Conservation (phyloP, 352 stramenopile species). For the Phytophthora megakarya region DNA sequence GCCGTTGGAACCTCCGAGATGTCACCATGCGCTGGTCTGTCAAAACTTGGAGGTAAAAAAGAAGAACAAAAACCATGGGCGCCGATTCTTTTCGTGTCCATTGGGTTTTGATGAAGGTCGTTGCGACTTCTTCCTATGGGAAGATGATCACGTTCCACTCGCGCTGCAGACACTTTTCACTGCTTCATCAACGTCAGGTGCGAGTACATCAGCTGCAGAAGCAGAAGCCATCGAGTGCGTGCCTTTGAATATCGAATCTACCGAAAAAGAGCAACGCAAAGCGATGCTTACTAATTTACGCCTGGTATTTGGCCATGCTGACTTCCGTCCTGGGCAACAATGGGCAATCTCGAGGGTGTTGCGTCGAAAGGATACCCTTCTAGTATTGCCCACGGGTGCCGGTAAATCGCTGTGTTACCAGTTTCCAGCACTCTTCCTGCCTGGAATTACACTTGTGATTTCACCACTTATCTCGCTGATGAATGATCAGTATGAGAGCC, state of each 20-base stretch:
- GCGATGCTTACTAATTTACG: conserved; percentile 72
- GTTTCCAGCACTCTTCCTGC: conserved; percentile 84
- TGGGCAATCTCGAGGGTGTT: conserved; percentile 87
- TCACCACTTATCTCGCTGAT: conserved; percentile 94
- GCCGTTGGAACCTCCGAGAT: conserved; percentile 49
- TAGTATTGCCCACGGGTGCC: conserved; percentile 97
- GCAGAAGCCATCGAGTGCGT: conserved; percentile 46
- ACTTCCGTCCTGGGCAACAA: conserved; percentile 79
- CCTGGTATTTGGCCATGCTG: conserved; percentile 84
- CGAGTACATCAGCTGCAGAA: conserved; percentile 26
- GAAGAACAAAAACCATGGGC: conserved; percentile 83
- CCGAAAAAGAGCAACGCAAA: conserved; percentile 49
- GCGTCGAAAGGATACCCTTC: conserved; percentile 66
- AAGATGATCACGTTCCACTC: conserved; percentile 76
- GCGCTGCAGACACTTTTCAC: conserved; percentile 62
- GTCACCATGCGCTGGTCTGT: conserved; percentile 66
- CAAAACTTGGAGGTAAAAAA: conserved; percentile 81
- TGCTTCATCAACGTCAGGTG: conserved; percentile 11
- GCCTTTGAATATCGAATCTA: conserved; percentile 53
- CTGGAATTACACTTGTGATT: conserved; percentile 92
- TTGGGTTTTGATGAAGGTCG: conserved; percentile 76
- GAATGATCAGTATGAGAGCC: conserved; percentile 90
- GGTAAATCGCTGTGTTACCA: conserved; percentile 99
- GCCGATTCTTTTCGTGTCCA: conserved; percentile 74
- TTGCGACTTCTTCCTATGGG: conserved; percentile 87